A percentile compares a stretch with the other conserved stretches of the same genome.
Evolutionary conservation across 345 rosid species (phyloP).

Genomic region (Melaleuca quinquenervia): DNA sequence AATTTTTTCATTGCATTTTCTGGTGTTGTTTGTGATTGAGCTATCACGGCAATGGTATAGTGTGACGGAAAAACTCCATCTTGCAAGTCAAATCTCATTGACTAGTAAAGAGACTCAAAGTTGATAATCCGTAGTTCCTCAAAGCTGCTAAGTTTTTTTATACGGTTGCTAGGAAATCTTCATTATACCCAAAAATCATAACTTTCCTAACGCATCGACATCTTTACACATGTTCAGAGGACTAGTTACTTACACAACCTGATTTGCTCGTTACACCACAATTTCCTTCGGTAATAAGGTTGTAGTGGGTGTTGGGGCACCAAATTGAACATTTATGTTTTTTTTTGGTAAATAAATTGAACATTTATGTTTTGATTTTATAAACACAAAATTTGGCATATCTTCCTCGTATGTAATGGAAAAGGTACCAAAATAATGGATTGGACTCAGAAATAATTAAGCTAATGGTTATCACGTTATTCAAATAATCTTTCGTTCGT

Average conservation of each 20-base stretch:
- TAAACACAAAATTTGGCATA: neutral
- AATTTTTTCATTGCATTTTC: neutral
- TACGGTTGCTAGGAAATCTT: neutral
- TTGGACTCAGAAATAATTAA: neutral
- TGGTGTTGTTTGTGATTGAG: fast-evolving
- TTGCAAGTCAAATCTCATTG: too few species aligned
- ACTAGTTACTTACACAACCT: neutral
- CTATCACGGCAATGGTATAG: neutral
- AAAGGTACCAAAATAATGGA: neutral
- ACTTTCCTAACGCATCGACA: neutral
- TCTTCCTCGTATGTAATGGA: neutral
- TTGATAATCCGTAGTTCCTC: too few species aligned
- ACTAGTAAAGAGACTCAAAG: too few species aligned
- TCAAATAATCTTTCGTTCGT: neutral
- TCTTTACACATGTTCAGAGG: neutral
- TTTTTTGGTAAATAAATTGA: too few species aligned
- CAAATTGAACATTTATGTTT: neutral
- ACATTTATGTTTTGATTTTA: neutral
- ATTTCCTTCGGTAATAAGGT: neutral
- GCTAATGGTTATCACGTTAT: neutral
- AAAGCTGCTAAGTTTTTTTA: too few species aligned
- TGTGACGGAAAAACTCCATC: too few species aligned
- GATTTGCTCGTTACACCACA: too few species aligned
- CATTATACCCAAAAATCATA: neutral
- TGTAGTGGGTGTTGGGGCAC: neutral